Conservation (phyloP, 768 basidiomycete genomes). For the Tulasnella sp. region DNA sequence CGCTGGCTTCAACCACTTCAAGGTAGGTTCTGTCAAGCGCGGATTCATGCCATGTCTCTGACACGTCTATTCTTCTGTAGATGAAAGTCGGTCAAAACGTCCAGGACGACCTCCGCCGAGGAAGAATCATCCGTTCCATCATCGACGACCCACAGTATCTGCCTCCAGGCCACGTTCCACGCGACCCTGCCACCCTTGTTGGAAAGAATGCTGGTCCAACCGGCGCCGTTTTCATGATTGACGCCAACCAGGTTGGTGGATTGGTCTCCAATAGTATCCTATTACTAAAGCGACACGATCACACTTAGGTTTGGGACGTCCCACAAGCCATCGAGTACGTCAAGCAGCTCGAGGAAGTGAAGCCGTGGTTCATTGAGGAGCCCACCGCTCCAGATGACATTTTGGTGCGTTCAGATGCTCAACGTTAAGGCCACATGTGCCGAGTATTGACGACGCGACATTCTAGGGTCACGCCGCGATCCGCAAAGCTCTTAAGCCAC, state of each 20-base stretch:
- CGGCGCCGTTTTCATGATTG: conserved; percentile 92
- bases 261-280: no score
- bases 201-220: conserved; percentile 95
- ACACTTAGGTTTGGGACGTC: conserved; percentile 76
- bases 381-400: conserved; percentile 90
- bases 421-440: background rate
- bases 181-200: conserved; percentile 57
- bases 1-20: conserved; percentile 96
- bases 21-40: conserved; percentile 32
- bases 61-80: conserved; percentile 19
- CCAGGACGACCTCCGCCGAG: conserved; percentile 76
- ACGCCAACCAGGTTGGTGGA: conserved; percentile 66
- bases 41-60: background rate
- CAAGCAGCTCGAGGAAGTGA: conserved; percentile 63
- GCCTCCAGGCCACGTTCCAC: conserved; percentile 48
- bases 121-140: conserved; percentile 82
- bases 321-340: conserved; percentile 89
- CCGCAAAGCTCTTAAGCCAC: conserved; percentile 64
- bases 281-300: no score
- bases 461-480: conserved; percentile 61
- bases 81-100: conserved; percentile 92
- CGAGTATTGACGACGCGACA: background rate
- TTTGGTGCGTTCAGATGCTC: conserved; percentile 35
- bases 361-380: conserved; percentile 96
- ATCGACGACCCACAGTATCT: conserved; percentile 88